Evolutionary conservation across 345 rosid genomes (phyloP), one percentile per base, ranked within the genome.

Genomic region (Cardamine occulta): DNA sequence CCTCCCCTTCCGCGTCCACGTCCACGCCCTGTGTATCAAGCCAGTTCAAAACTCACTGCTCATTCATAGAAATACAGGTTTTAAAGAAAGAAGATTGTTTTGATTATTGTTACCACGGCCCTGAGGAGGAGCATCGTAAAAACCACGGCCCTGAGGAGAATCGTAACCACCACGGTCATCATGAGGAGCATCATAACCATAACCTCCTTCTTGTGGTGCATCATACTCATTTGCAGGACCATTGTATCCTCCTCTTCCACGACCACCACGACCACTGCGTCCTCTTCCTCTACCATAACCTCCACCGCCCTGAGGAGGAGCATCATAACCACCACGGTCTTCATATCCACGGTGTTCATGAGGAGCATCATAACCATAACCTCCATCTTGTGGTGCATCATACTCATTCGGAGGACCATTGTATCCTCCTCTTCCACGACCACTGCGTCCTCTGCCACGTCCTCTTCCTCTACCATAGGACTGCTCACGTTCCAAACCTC

Each of bases 401-500:
- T 66, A 47, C 72, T 81, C 80, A 65, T 71, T 71, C 4, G 68
- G 88, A 59, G 89, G 93, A 37, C 91, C 97, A 78, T 86, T 85
- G 80, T 84, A 95, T 53, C 91, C 97, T 72, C 93, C 98, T 49
- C 96, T 85, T 26, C 97, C 93, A 66, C 91, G 92, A 76, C 74
- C 78, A 63, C 85, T 80, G 66, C 91, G 87, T 35, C 92, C 97
- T 83, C 98, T 89, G 19, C 98, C 98, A 42, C 97, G 86, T 49
- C 96, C 91, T 78, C 99, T 87, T 48, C 94, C 98, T 73, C 97
- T 83, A 64, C 82, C 64, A 76, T 84, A 84, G 45, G 87, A 91
- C 78, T 84, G 85, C 69, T 87, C 85, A 63, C 72, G 89, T 58
- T 95, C 97, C 82, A 79, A 82, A 55, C 84, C 93, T 55, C 93